These are phyloP conservation scores for Wilcoxina mikolae DNA, from an alignment of 495 filamentous ascomycete genomes.

Conservation along the genomic window DNA sequence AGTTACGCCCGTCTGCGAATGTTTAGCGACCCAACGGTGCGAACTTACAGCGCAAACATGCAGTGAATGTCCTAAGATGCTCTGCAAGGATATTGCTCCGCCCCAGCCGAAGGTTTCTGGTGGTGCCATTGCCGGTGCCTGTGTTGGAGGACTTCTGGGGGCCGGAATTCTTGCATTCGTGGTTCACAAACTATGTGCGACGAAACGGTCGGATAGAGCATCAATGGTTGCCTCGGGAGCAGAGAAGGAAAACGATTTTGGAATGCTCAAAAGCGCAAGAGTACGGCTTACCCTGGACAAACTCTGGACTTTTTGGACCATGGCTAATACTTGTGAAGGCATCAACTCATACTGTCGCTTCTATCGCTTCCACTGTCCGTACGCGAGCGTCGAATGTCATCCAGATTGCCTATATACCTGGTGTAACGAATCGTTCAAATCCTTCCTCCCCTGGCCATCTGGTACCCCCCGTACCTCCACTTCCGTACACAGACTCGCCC, in stretches of 20 bases:
- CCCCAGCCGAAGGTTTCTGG: constrained; percentile 5
- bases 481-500: constrained; percentile 45
- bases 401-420: constrained; percentile 96
- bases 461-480: constrained; percentile 80
- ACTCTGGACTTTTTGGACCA: not conserved
- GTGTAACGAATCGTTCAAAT: constrained; percentile 82
- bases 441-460: constrained; percentile 68
- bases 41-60: constrained; percentile 21
- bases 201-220: constrained; percentile 47
- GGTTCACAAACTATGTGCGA: constrained; percentile 75
- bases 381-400: constrained; percentile 97
- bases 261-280: constrained; percentile 47
- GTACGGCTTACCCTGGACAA: constrained; percentile 12
- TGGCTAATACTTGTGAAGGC: constrained; percentile 27
- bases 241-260: constrained; percentile 45
- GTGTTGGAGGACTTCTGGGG: constrained; percentile 29
- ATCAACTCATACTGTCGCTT: constrained; percentile 75
- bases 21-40: constrained; percentile 16
- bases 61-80: constrained; percentile 13
- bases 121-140: constrained; percentile 25
- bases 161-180: constrained; percentile 59
- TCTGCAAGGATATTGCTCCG: constrained; percentile 9
- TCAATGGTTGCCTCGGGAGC: constrained; percentile 29
- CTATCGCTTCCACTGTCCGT: constrained; percentile 86
- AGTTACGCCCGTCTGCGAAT: constrained; percentile 13